phyloP scores from a whole-genome alignment of 306 rosid species.

The Aeschynomene evenia region DNA sequence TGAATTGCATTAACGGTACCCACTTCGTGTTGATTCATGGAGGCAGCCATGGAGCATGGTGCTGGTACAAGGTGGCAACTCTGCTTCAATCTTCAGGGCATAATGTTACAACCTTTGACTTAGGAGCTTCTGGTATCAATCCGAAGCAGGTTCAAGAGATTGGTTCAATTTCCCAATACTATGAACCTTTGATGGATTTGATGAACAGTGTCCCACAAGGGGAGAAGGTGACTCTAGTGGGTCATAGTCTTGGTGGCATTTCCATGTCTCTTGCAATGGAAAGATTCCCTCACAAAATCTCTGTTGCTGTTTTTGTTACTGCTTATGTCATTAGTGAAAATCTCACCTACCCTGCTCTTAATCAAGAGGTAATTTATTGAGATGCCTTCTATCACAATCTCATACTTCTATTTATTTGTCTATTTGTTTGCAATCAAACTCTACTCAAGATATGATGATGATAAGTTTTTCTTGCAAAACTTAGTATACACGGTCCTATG shows the following conservation, averaged over 20 bases:
- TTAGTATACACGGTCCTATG: too few species aligned
- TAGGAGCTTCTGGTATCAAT: constrained; percentile 45
- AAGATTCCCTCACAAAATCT: constrained; percentile 42
- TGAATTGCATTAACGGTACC: not conserved
- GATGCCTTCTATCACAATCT: not conserved
- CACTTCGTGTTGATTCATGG: constrained; percentile 61
- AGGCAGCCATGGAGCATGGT: constrained; percentile 55
- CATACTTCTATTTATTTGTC: too few species aligned
- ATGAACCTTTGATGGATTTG: constrained; percentile 42
- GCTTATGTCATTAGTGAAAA: constrained; percentile 37
- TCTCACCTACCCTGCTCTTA: constrained; percentile 1
- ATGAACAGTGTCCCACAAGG: constrained; percentile 31
- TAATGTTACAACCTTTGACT: constrained; percentile 44
- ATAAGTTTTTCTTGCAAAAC: too few species aligned
- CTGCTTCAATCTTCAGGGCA: constrained; percentile 38
- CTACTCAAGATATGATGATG: too few species aligned
- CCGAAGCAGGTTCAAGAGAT: constrained; percentile 42
- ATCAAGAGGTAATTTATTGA: constrained; percentile 26
- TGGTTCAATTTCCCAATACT: constrained; percentile 32
- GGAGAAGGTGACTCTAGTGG: constrained; percentile 43
- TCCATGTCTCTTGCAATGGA: constrained; percentile 50
- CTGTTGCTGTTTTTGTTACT: constrained; percentile 42
- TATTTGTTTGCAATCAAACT: too few species aligned
- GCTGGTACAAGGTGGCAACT: constrained; percentile 49
- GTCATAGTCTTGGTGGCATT: constrained; percentile 55